Evolutionary conservation across 2,329 filamentous ascomycete genomes (phyloP), one percentile per base, ranked within the genome.

Genomic region (Trichoderma lentiforme): DNA sequence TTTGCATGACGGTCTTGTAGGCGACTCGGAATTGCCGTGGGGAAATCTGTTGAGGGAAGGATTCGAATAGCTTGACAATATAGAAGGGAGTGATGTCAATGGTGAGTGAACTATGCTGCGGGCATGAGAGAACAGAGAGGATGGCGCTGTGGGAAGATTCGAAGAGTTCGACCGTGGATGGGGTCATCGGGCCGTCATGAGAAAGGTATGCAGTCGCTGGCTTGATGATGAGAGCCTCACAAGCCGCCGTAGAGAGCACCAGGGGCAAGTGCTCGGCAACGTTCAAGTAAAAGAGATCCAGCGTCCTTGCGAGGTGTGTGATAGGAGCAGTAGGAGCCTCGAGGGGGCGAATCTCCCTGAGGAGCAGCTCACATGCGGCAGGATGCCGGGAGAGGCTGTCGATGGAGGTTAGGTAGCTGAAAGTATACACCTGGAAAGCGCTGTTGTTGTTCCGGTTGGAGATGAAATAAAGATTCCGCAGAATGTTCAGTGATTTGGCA

Each of bases 221-320:
- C 39, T 90, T 87, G 67, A 97, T 84, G 18, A 97, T 87, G 2
- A 97, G 84, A 3, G 89, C 85, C 76, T 97, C 93, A 76, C 90
- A 93, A 3, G 88, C 86, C 4, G 86, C 82, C 0, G 92, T 86
- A 0, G 92, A 84, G 1, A 97, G 82, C 3, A 89, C 83, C 9
- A 94, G 84, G 0, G 93, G 91, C 73, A 97, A 90, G 79, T 97
- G 93, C 79, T 97, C 95, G 2, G 93, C 91, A 0, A 91, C 89
- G 78, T 97, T 96, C 74, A 98, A 87, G 81, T 97, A 97, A 83
- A 93, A 97, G 18, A 97, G 87, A 78, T 96, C 92, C n/a, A 95
- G 84, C 21, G 88, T 91, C 71, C 92, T 87, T 75, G 93, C 89
- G 2, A 94, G 83, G 66, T 78, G 78, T 30, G 75, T 78, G 8